Evolutionary conservation across 2,329 filamentous ascomycete species (phyloP).

Genomic region (Lizonia empirigonia): DNA sequence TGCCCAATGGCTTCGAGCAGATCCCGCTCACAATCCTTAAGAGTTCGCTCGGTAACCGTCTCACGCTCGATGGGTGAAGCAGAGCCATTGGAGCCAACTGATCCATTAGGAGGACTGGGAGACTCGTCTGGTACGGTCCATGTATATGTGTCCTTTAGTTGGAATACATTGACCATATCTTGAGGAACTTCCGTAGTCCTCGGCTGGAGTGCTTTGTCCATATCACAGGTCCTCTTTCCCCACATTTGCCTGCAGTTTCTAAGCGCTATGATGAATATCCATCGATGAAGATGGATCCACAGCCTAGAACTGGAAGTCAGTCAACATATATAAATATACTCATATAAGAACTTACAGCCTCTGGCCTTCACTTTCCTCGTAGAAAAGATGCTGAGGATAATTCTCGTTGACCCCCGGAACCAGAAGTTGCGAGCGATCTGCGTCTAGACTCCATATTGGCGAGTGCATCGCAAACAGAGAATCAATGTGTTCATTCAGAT

Average conservation of each 20-base stretch:
- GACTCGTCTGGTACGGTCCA: neutral
- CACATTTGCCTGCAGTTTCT: neutral
- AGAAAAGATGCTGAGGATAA: conserved; percentile 6
- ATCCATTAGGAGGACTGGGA: neutral
- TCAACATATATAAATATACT: too few relatives aligned
- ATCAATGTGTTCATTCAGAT: conserved; percentile 8
- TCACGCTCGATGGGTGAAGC: neutral
- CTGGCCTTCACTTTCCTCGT: conserved; percentile 7
- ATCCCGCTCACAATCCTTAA: neutral
- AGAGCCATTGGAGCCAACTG: neutral
- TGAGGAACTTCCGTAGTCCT: neutral
- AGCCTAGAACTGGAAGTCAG: neutral
- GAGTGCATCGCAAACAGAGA: neutral
- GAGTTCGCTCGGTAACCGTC: neutral
- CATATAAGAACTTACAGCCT: neutral
- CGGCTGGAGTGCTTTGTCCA: neutral
- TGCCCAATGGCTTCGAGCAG: neutral
- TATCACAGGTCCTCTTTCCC: neutral
- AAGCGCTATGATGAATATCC: conserved; percentile 10
- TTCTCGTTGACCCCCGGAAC: neutral
- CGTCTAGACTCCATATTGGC: conserved; percentile 5
- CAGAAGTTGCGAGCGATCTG: conserved; percentile 6
- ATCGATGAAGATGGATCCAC: conserved; percentile 10
- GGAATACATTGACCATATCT: neutral
- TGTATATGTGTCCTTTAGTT: neutral